Percentiles rank a stretch among this genome's conserved stretches.
Conservation (phyloP, 345 rosid species). For the Adansonia digitata region DNA sequence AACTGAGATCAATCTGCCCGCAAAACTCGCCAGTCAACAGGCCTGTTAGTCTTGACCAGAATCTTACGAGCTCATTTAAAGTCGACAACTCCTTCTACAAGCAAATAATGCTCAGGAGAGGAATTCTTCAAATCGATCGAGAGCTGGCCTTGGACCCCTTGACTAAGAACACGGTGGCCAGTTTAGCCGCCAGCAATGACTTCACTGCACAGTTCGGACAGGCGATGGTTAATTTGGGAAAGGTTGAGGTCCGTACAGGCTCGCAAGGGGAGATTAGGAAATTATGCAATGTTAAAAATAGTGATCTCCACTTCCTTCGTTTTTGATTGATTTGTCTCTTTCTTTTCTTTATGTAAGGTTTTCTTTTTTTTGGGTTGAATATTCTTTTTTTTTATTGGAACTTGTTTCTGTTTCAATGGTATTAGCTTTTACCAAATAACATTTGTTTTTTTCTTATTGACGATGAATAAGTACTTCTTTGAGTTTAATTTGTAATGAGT, state of each 20-base stretch:
- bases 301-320: neutral
- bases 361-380: neutral
- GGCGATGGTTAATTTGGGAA: constrained; percentile 60
- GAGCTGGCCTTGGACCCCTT: constrained; percentile 27
- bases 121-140: constrained; percentile 52
- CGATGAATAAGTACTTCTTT: neutral
- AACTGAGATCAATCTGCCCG: constrained; percentile 22
- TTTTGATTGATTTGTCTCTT: neutral
- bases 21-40: constrained; percentile 1
- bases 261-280: constrained; percentile 42
- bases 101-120: constrained; percentile 26
- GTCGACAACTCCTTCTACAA: constrained; percentile 53
- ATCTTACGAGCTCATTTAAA: constrained; percentile 21
- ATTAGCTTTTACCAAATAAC: neutral
- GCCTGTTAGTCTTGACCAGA: constrained; percentile 42
- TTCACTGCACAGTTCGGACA: constrained; percentile 38
- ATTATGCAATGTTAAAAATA: constrained; percentile 23
- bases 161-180: constrained; percentile 25
- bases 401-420: neutral
- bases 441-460: neutral
- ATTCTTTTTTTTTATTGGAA: neutral
- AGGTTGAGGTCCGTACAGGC: constrained; percentile 16
- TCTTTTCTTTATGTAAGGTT: neutral
- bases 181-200: constrained; percentile 24
- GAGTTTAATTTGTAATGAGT: neutral